Percentiles rank a stretch among this genome's conserved stretches.
These are phyloP conservation scores for Neonectria punicea DNA, from an alignment of 2,329 filamentous ascomycete species.

Conservation along the genomic window DNA sequence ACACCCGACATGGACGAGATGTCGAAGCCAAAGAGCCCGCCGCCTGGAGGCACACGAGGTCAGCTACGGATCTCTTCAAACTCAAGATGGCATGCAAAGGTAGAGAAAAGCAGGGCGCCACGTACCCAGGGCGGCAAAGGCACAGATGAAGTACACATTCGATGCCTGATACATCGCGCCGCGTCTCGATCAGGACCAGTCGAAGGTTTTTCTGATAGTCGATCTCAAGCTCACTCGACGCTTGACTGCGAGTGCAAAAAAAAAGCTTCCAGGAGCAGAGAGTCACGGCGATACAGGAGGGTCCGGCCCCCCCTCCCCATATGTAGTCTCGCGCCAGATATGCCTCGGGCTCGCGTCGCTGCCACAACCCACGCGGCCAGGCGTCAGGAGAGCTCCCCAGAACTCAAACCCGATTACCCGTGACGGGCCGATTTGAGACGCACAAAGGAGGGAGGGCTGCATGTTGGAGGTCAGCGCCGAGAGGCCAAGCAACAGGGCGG, in stretches of 20 bases:
- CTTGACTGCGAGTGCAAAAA: background rate
- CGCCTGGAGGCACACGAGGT: slow-evolving; percentile 57
- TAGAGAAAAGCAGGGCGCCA: background rate
- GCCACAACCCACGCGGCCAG: background rate
- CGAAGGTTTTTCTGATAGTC: background rate
- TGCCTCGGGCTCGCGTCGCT: background rate
- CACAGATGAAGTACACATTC: slow-evolving; percentile 70
- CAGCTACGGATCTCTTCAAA: background rate
- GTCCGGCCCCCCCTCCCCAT: background rate
- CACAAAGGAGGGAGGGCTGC: background rate
- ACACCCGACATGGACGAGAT: slow-evolving; percentile 79
- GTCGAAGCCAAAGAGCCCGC: slow-evolving; percentile 81
- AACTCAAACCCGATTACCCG: background rate
- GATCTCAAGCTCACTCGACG: background rate
- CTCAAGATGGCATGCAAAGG: background rate
- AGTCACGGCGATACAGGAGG: background rate
- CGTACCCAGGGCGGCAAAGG: slow-evolving; percentile 70
- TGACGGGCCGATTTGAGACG: background rate
- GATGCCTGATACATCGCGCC: slow-evolving; percentile 53
- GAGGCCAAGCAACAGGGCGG: background rate
- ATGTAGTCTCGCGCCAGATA: slow-evolving; percentile 1
- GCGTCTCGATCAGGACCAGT: background rate
- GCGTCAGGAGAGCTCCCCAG: background rate
- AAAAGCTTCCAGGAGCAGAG: background rate
- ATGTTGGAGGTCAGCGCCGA: background rate